These are phyloP conservation scores for Ichthyophthirius multifiliis DNA, from an alignment of 169 alveolate genomes.

Conservation along the genomic window DNA sequence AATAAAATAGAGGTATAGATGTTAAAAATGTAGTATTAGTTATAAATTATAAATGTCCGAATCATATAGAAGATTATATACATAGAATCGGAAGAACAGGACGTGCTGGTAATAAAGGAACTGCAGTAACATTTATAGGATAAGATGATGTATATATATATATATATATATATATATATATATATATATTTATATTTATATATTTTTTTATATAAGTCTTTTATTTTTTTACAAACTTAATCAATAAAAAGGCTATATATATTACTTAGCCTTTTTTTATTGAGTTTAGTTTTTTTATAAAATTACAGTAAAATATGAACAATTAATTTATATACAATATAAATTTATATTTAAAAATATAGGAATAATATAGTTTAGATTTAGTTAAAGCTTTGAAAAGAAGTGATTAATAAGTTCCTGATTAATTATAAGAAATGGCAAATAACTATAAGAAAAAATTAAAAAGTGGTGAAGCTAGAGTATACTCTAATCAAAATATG, in stretches of 20 bases:
- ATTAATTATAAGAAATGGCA: slow-evolving; percentile 78
- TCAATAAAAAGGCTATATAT: neutral
- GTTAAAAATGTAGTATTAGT: slow-evolving; percentile 94
- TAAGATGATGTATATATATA: slow-evolving; percentile 76
- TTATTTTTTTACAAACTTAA: too few relatives aligned
- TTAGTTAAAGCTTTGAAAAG: slow-evolving; percentile 89
- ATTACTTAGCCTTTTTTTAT: neutral
- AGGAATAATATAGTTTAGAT: slow-evolving; percentile 91
- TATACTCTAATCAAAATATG: slow-evolving; percentile 84
- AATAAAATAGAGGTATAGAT: slow-evolving; percentile 94
- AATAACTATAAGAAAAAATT: slow-evolving; percentile 80
- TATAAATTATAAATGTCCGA: slow-evolving; percentile 96
- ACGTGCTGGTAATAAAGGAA: slow-evolving; percentile 97
- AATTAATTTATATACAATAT: too few relatives aligned
- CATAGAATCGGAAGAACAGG: slow-evolving; percentile 99
- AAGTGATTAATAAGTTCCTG: slow-evolving; percentile 87
- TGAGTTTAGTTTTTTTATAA: too few relatives aligned
- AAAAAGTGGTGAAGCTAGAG: slow-evolving; percentile 80
- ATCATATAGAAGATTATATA: slow-evolving; percentile 98
- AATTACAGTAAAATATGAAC: neutral
- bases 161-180: neutral
- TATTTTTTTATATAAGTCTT: neutral
- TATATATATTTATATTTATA: neutral
- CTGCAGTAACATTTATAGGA: slow-evolving; percentile 95
- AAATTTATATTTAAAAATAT: neutral